Evolutionary conservation across 2,329 filamentous ascomycete genomes (phyloP), one percentile per base, ranked within the genome.

Genomic region (Fusarium sp.): DNA sequence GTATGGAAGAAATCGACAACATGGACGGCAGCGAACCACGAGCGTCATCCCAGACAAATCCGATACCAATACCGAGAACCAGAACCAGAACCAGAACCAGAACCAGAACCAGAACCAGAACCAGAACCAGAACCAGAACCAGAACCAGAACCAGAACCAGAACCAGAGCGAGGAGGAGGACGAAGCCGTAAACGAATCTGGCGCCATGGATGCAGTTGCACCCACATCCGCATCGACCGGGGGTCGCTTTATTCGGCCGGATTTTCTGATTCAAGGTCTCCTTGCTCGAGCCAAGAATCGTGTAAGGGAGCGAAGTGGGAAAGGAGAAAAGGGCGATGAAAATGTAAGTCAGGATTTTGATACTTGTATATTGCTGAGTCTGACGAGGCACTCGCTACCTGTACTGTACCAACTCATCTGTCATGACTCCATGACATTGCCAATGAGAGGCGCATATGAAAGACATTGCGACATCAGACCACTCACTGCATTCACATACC

Each of bases 281-380:
- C 63, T 75, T 53, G 53, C 70, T 18, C 61, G 73, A 40, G 73
- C 71, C 22, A 72, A 57, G 57, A 74, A 72, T 51, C 69, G 71
- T 47, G 69, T 75, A 41, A 74, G 57, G 44, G 73, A 75, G 22
- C 68, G 69, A 49, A 57, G 52, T 22, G 68, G 64, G 37, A 65
- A 64, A 46, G 42, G 53, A 42, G 67, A 53, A 20, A 54, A 53
- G n/a, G 46, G 14, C 20, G 55, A 64, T 41, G 57, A 65, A 56
- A 54, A 61, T 71, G 73, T 75, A 75, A 75, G 73, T 70, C 40
- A 51, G 60, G 37, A 37, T 67, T 49, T 61, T 51, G 22, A 22
- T 32, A 52, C 25, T 55, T 44, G 27, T 12, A 42, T 53, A 8
- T 27, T 29, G 32, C 30, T 65, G 55, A n/a, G 34, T 37, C 42